Base-by-base conservation (phyloP, 2,329 filamentous ascomycete species). In the Ascochyta fabae region DNA sequence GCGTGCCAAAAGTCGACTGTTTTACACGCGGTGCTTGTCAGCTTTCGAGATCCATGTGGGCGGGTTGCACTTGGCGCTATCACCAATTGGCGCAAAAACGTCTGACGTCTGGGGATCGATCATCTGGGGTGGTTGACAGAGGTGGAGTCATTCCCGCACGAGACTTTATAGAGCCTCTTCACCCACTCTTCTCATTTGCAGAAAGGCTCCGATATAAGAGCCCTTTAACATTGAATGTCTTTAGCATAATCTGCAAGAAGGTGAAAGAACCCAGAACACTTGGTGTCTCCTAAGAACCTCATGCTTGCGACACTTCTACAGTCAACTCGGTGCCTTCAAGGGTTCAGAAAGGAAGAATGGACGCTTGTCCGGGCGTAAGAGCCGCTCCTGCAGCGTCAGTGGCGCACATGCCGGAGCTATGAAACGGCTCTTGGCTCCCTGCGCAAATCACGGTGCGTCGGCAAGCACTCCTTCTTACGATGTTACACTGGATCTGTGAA, bases 301-400 rank as follows among this genome's bases (percentile, higher is more conserved):
- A 29, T 10, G 27, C 10, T 29, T 12, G 4, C 9, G 10, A 12
- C 4, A 29, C 10, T 12, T 29, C 8, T 29, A 12, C 27, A 29
- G 10, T 3, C 27, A 19, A 19, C 27, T 9, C 10, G 9, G 10
- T 29, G 27, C 27, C 7, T 19, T 29, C 27, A 9, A 8, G 10
- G 10, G 13, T 4, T 29, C 10, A 10, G 27, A 9, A 29, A 9
- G 10, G 27, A 29, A 29, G 8, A 29, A 9, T 29, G 8, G 10
- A 12, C 27, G n/a, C 33, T 7, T 16, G 13, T 34, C 33, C 13
- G 33, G 10, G 33, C 4, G 6, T 34, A 5, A 34, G 13, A 34
- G 33, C 51, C 45, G 45, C 34, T 34, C 40, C 45, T 48, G 51
- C 45, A 54, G 51, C 51, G 45, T 54, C 44, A 54, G 51, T 48